phyloP scores from a whole-genome alignment of 805 yeast genomes.

The Zygotorulaspora danielsina region DNA sequence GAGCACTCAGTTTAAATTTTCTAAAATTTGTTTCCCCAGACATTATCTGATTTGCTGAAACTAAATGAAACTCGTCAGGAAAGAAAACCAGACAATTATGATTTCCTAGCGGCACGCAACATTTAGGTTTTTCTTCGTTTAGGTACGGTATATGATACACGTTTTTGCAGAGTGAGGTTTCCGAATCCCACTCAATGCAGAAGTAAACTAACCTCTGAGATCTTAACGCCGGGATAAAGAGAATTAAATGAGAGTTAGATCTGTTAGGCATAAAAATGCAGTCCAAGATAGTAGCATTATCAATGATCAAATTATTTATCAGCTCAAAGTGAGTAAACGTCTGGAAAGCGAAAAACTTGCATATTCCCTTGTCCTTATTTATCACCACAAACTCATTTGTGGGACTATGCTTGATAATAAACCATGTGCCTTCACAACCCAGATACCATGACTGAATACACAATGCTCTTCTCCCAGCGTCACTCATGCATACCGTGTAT shows the following conservation, averaged over 20 bases:
- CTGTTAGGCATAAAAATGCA: constrained; percentile 20
- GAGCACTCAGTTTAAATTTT: constrained; percentile 7
- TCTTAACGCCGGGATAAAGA: constrained; percentile 21
- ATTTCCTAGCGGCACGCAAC: constrained; percentile 20
- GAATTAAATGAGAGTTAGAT: constrained; percentile 12
- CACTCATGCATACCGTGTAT: constrained; percentile 11
- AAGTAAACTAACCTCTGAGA: constrained; percentile 23
- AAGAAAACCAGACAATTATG: constrained; percentile 19
- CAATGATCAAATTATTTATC: constrained; percentile 23
- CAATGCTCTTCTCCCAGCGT: constrained; percentile 2
- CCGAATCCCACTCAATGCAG: constrained; percentile 29
- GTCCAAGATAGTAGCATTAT: constrained; percentile 16
- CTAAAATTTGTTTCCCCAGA: constrained; percentile 28
- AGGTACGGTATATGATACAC: constrained; percentile 29
- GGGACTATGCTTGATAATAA: constrained; percentile 13
- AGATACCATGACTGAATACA: constrained; percentile 26
- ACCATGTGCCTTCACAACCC: constrained; percentile 19
- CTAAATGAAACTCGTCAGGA: constrained; percentile 12
- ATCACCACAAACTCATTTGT: constrained; percentile 18
- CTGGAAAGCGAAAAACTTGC: constrained; percentile 25
- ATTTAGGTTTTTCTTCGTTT: constrained; percentile 15
- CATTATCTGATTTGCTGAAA: constrained; percentile 31
- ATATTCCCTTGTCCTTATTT: constrained; percentile 12
- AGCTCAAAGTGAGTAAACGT: constrained; percentile 17
- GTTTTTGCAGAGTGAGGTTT: constrained; percentile 18